phyloP scores from a whole-genome alignment of 768 basidiomycete genomes.

The Zangia roseola region DNA sequence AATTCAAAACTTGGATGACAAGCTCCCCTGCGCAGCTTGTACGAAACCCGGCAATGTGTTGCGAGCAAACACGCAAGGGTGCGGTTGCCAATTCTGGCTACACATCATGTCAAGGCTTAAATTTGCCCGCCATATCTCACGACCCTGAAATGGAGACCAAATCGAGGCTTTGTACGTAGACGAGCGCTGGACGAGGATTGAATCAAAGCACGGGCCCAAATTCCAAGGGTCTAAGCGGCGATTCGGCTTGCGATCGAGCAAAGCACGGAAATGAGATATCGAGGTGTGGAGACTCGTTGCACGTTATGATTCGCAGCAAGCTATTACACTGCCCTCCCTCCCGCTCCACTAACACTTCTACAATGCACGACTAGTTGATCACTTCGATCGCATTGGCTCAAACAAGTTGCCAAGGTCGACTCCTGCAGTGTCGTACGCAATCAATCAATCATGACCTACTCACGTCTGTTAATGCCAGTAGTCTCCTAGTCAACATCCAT shows the following conservation, averaged over 20 bases:
- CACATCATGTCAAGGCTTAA: conserved; percentile 14
- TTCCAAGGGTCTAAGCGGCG: too few species aligned
- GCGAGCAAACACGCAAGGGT: neutral
- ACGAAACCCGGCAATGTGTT: neutral
- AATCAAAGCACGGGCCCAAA: neutral
- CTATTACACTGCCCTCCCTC: too few species aligned
- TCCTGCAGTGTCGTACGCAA: too few species aligned
- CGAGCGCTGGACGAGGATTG: neutral
- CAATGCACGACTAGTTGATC: too few species aligned
- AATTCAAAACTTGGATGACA: neutral
- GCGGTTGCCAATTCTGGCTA: neutral
- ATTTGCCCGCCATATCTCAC: conserved; percentile 20
- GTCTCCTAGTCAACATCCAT: neutral
- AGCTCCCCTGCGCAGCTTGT: neutral
- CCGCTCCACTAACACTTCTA: too few species aligned
- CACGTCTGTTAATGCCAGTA: neutral
- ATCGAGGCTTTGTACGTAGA: conserved; percentile 11
- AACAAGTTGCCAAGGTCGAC: too few species aligned
- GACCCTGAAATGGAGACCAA: conserved; percentile 16
- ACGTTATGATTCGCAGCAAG: too few species aligned
- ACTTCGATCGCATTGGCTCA: too few species aligned
- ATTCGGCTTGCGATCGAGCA: too few species aligned
- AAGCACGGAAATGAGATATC: too few species aligned
- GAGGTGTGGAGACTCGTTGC: too few species aligned
- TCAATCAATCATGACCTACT: conserved; percentile 11